phyloP scores from a whole-genome alignment of 495 filamentous ascomycete genomes.

The Daldinia childiae region DNA sequence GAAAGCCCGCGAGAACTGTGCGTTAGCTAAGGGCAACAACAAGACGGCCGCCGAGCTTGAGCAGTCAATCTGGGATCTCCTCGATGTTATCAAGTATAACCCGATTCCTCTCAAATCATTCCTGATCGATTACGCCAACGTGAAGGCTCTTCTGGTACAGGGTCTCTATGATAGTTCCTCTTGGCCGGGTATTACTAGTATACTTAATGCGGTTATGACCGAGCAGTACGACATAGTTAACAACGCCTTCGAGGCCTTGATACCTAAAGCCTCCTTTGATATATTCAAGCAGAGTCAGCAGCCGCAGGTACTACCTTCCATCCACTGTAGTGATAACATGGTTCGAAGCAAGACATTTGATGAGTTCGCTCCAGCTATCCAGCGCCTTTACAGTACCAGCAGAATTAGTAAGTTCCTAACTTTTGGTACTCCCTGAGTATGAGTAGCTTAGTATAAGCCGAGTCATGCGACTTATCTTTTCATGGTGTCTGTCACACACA shows the following conservation, averaged over 20 bases:
- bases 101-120: slow-evolving; percentile 36
- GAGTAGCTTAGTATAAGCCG: neutral
- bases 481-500: neutral
- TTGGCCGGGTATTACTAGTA: slow-evolving; percentile 40
- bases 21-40: slow-evolving; percentile 42
- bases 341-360: slow-evolving; percentile 36
- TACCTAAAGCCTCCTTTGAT: neutral
- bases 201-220: slow-evolving; percentile 41
- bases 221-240: slow-evolving; percentile 12
- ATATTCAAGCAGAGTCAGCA: neutral
- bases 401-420: slow-evolving; percentile 21
- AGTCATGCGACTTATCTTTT: neutral
- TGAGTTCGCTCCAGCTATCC: slow-evolving; percentile 37
- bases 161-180: slow-evolving; percentile 38
- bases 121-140: slow-evolving; percentile 41
- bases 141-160: slow-evolving; percentile 39
- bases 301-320: slow-evolving; percentile 24
- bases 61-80: slow-evolving; percentile 41
- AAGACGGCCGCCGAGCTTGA: slow-evolving; percentile 50
- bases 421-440: neutral
- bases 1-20: slow-evolving; percentile 41
- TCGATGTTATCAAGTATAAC: slow-evolving; percentile 43
- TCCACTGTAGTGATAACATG: slow-evolving; percentile 43
- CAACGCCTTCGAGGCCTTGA: neutral
- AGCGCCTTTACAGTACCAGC: slow-evolving; percentile 21